Evolutionary conservation across 2,329 filamentous ascomycete genomes (phyloP), one percentile per base, ranked within the genome.

Genomic region (Aureobasidium melanogenum): DNA sequence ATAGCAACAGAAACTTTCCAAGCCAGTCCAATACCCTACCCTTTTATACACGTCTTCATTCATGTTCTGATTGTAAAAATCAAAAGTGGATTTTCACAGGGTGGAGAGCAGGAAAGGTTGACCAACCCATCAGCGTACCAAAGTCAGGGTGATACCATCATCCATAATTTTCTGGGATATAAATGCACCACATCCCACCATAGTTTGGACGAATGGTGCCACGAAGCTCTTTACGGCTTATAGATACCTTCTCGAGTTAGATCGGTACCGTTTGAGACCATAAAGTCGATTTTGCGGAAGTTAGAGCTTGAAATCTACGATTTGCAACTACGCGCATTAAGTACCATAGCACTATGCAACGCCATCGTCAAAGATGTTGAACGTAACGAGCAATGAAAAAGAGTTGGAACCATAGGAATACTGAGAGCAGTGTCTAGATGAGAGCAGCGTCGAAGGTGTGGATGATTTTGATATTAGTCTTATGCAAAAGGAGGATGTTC

Each of bases 181-280:
- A 32, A 47, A 24, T 9, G 26, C 26, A 15, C 22, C 9, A 26
- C 22, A 44, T 26, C 2, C 14, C 14, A 22, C 24, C 22, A 44
- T 5, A 7, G 7, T 22, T 26, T 6, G 12, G 19, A 24, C 19
- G n/a, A n/a, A n/a, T n/a, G n/a, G n/a, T n/a, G n/a, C n/a, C n/a
- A n/a, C n/a, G n/a, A 12, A 19, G 8, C 4, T 2, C 38, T 41
- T 8, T 41, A 12, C 22, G 19, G n/a, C n/a, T 22, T 22, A 3
- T 1, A 19, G 4, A 19, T 9, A 10, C 1, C 10, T 9, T 9
- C 3, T 22, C 2, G 3, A 41, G 4, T 1, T 4, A 22, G n/a
- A 19, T 10, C 4, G 2, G 10, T 22, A 10, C 22, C 8, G 10
- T 10, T 19, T 41, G 2, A 7, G 38, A 4, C 22, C 1, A 8